Conservation (phyloP, 2,329 filamentous ascomycete genomes). For the Colletotrichum siamense region DNA sequence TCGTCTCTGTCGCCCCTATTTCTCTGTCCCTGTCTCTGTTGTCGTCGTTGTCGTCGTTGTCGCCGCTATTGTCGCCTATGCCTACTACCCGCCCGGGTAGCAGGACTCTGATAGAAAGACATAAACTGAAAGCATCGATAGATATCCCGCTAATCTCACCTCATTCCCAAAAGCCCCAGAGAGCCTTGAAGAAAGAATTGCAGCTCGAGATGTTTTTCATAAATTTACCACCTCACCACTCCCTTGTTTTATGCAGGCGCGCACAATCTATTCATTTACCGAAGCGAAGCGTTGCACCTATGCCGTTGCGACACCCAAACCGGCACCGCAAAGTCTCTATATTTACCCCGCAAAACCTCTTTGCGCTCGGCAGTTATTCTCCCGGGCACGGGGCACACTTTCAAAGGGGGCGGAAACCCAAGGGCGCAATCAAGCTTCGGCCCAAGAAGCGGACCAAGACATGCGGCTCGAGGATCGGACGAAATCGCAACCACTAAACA, state of each 20-base stretch:
- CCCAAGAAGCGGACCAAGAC: neutral
- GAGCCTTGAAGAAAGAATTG: neutral
- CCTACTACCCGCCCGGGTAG: too few species aligned
- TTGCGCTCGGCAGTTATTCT: neutral
- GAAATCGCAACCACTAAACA: neutral
- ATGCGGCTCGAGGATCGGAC: neutral
- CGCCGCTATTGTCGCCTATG: too few species aligned
- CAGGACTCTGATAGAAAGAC: too few species aligned
- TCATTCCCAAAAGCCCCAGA: rapidly evolving
- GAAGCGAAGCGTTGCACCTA: neutral
- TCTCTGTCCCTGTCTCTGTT: too few species aligned
- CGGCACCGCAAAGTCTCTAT: neutral
- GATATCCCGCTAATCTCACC: too few species aligned
- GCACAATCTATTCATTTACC: neutral
- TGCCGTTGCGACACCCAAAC: rapidly evolving
- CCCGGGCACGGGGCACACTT: neutral
- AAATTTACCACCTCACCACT: rapidly evolving
- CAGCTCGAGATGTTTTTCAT: neutral
- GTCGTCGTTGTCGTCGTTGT: too few species aligned
- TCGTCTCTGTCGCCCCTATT: too few species aligned
- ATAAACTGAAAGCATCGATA: too few species aligned
- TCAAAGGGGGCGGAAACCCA: neutral
- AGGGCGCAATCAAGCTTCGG: neutral
- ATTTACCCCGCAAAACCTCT: neutral
- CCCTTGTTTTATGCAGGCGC: neutral